Evolutionary conservation across 306 rosid species (phyloP).

Genomic region (Acacia confusa): DNA sequence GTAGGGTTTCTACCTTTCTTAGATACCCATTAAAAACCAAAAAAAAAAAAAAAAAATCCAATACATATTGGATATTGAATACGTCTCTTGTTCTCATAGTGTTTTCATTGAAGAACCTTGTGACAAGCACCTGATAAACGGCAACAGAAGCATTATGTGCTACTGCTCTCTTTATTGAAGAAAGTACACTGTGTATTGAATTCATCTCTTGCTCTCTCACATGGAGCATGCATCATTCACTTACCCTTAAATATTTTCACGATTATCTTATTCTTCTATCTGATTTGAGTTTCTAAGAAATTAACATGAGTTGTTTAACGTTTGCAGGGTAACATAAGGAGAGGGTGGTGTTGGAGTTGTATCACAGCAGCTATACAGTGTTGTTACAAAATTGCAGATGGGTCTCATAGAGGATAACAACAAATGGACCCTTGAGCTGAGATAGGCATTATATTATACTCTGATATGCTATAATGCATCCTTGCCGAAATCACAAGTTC

Average conservation of each 20-base stretch:
- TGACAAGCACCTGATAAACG: not conserved
- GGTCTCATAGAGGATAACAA: conserved; percentile 58
- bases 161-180: not conserved
- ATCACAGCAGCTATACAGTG: conserved; percentile 54
- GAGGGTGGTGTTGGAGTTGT: conserved; percentile 56
- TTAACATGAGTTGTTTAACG: not conserved
- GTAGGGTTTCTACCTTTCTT: no score
- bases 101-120: not conserved
- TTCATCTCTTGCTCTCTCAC: not conserved
- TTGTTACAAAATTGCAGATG: conserved; percentile 68
- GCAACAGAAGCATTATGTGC: not conserved
- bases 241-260: not conserved
- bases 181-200: not conserved
- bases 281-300: not conserved
- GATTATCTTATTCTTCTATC: not conserved
- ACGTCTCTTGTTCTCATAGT: not conserved
- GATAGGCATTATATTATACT: conserved; percentile 8
- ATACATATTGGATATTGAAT: not conserved
- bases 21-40: no score
- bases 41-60: no score
- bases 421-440: conserved; percentile 64
- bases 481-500: not conserved
- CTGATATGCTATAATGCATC: not conserved
- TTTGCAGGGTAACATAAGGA: conserved; percentile 52
- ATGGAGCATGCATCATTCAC: not conserved